These are phyloP conservation scores for Chytriomyces sp. DNA, from an alignment of 192 early-diverging fungal genomes.

Conservation along the genomic window DNA sequence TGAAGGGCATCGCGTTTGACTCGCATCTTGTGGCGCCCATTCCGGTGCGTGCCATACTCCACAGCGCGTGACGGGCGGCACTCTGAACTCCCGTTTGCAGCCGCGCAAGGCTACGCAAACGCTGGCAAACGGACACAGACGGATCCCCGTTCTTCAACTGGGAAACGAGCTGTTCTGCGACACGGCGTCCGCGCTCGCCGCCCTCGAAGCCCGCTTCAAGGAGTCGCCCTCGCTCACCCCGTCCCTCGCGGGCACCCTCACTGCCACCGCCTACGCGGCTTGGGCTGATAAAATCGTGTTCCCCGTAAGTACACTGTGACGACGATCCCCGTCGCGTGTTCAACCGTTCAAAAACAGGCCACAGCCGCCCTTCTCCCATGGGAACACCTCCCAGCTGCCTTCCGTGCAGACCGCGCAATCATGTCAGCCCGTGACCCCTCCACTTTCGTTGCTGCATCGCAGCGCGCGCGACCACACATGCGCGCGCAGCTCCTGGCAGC, in stretches of 20 bases:
- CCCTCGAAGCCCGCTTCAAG: not conserved
- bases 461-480: not conserved
- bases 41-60: not conserved
- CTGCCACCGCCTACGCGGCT: not conserved
- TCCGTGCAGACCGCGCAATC: not conserved
- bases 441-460: not conserved
- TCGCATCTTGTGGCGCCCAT: not conserved
- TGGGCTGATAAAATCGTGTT: constrained; percentile 2
- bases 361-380: not conserved
- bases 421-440: not conserved
- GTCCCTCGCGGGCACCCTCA: not conserved
- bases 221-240: not conserved
- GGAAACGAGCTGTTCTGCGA: constrained; percentile 50
- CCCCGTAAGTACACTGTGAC: not conserved
- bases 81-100: not conserved
- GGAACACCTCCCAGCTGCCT: not conserved
- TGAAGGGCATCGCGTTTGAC: constrained; percentile 44
- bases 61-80: not conserved
- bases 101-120: constrained; percentile 32
- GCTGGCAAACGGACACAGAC: constrained; percentile 48
- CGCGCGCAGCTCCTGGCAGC: not conserved
- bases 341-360: not conserved
- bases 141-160: constrained; percentile 53
- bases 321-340: not conserved
- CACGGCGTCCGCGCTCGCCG: constrained; percentile 39